Percentiles rank a stretch among this genome's conserved stretches.
These are phyloP conservation scores for Candida chilensis DNA, from an alignment of 805 yeast species.

Conservation along the genomic window DNA sequence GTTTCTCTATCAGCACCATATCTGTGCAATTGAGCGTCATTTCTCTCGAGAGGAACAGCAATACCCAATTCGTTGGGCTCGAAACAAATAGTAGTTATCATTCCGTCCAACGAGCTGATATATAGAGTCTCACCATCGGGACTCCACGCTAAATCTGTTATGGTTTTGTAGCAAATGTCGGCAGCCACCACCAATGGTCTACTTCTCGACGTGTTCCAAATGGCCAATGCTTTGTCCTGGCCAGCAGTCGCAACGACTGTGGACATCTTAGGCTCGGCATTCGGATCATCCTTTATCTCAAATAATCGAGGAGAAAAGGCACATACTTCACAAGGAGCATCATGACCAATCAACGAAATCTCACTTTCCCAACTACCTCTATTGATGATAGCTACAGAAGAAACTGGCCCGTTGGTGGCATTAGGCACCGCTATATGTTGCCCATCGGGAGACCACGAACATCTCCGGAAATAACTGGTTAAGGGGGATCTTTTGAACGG, in stretches of 20 bases:
- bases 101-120: conserved; percentile 77
- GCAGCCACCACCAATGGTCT: conserved; percentile 75
- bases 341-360: conserved; percentile 72
- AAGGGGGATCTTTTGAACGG: conserved; percentile 88
- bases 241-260: conserved; percentile 94
- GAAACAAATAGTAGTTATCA: conserved; percentile 60
- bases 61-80: conserved; percentile 55
- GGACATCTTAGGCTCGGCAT: conserved; percentile 26
- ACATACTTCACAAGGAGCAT: conserved; percentile 78
- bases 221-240: conserved; percentile 79
- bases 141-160: conserved; percentile 87
- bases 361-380: conserved; percentile 78
- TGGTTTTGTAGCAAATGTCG: conserved; percentile 66
- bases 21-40: conserved; percentile 62
- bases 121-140: conserved; percentile 72
- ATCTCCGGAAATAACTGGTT: conserved; percentile 79
- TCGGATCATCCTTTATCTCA: conserved; percentile 16
- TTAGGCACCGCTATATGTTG: conserved; percentile 81
- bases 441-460: conserved; percentile 91
- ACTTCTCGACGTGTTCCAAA: conserved; percentile 77
- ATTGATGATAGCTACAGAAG: conserved; percentile 63
- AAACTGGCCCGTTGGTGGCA: conserved; percentile 77
- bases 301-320: conserved; percentile 65
- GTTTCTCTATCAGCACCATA: conserved; percentile 88
- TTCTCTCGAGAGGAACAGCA: conserved; percentile 51